These are phyloP conservation scores for Physcia stellaris DNA, from an alignment of 495 filamentous ascomycete genomes.

Conservation along the genomic window DNA sequence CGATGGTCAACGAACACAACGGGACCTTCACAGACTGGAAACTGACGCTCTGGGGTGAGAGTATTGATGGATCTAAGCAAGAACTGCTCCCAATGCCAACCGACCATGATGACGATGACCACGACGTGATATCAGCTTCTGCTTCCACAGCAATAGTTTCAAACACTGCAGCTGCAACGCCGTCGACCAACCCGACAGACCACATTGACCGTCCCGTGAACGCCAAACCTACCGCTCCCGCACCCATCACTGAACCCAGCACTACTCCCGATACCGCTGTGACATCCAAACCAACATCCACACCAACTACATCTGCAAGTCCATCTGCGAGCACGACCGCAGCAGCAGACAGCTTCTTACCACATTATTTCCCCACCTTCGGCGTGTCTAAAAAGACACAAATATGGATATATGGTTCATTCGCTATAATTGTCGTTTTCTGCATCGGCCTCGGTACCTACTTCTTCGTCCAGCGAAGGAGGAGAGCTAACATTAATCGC, in stretches of 20 bases:
- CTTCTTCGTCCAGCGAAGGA: constrained; percentile 63
- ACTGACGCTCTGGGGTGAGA: constrained; percentile 85
- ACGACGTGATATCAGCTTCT: constrained; percentile 43
- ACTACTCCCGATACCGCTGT: constrained; percentile 15
- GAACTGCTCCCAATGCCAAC: constrained; percentile 66
- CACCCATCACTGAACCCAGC: constrained; percentile 15
- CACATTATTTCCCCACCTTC: constrained; percentile 89
- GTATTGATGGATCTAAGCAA: constrained; percentile 57
- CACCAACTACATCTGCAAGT: constrained; percentile 22
- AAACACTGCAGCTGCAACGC: constrained; percentile 30
- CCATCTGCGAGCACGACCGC: constrained; percentile 26
- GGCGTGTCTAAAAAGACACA: constrained; percentile 81
- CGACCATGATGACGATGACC: constrained; percentile 70
- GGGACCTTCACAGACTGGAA: constrained; percentile 88
- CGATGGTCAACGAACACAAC: constrained; percentile 54
- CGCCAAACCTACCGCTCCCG: constrained; percentile 33
- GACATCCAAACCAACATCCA: constrained; percentile 17
- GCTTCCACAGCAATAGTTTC: constrained; percentile 41
- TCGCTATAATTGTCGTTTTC: constrained; percentile 75
- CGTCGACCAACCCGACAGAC: constrained; percentile 46
- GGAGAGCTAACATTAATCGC: constrained; percentile 59
- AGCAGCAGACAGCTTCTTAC: constrained; percentile 48
- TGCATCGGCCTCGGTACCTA: constrained; percentile 67
- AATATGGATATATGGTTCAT: constrained; percentile 85
- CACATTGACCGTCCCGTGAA: constrained; percentile 68